Evolutionary conservation across 2,329 filamentous ascomycete species (phyloP).

Genomic region (Botrytis elliptica): DNA sequence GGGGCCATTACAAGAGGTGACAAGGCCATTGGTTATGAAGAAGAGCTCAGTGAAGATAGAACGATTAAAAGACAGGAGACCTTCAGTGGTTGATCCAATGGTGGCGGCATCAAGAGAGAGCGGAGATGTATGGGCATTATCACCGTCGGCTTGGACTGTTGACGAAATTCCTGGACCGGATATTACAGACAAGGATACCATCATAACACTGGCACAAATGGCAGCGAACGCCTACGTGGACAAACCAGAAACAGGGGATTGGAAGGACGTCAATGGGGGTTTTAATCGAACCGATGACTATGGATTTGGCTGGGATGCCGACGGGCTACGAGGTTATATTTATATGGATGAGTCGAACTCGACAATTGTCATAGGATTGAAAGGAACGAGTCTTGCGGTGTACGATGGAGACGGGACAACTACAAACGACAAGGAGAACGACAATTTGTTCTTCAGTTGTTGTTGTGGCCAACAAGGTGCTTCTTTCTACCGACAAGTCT

Average conservation of each 20-base stretch:
- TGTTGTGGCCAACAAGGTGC: conserved; percentile 94
- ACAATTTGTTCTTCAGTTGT: conserved; percentile 97
- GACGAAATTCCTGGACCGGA: conserved; percentile 79
- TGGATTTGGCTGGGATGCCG: conserved; percentile 89
- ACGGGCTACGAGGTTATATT: conserved; percentile 88
- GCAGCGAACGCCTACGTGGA: conserved; percentile 86
- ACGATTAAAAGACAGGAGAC: conserved; percentile 74
- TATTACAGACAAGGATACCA: conserved; percentile 78
- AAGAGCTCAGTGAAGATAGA: conserved; percentile 71
- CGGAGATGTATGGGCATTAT: conserved; percentile 66
- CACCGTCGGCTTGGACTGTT: conserved; percentile 72
- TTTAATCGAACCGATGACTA: conserved; percentile 83
- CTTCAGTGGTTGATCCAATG: conserved; percentile 73
- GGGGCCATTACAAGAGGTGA: conserved; percentile 47
- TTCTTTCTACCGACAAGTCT: conserved; percentile 87
- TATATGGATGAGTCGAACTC: conserved; percentile 83
- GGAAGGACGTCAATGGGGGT: conserved; percentile 74
- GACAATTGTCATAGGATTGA: conserved; percentile 87
- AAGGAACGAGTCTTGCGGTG: conserved; percentile 85
- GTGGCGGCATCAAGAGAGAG: conserved; percentile 69
- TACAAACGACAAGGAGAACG: conserved; percentile 95
- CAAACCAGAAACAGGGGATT: conserved; percentile 68
- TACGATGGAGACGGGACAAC: conserved; percentile 98
- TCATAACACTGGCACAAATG: conserved; percentile 84
- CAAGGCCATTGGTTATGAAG: conserved; percentile 57